Conservation (phyloP, 176 grass and related monocot genomes). For the Chloris gayana region DNA sequence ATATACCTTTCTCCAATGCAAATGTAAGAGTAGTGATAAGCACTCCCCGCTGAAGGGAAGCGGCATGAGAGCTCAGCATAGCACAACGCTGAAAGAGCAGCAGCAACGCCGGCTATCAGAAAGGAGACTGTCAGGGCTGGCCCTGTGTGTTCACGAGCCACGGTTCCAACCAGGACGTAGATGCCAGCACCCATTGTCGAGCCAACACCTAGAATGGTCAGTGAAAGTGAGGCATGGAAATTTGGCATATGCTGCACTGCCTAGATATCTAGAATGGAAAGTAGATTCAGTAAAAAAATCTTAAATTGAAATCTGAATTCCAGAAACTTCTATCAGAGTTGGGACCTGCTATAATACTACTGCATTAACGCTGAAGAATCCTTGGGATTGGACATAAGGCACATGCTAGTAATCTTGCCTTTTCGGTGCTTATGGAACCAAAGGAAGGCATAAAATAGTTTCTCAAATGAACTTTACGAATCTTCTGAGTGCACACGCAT, state of each 20-base stretch:
- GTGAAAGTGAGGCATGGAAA: slow-evolving; percentile 20
- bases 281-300: neutral
- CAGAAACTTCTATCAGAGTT: neutral
- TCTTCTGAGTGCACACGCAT: neutral
- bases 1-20: slow-evolving; percentile 92
- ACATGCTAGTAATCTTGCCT: neutral
- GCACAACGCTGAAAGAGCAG: slow-evolving; percentile 81
- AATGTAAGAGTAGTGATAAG: slow-evolving; percentile 92
- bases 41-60: slow-evolving; percentile 88
- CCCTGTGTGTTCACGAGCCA: slow-evolving; percentile 83
- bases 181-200: slow-evolving; percentile 83
- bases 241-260: neutral
- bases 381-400: neutral
- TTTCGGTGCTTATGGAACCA: neutral
- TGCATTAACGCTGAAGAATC: slow-evolving; percentile 1
- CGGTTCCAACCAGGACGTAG: slow-evolving; percentile 89
- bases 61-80: slow-evolving; percentile 91
- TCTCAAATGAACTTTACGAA: neutral
- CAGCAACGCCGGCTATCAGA: slow-evolving; percentile 77
- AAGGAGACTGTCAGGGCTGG: slow-evolving; percentile 80
- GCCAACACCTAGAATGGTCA: slow-evolving; percentile 58
- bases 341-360: too few species aligned
- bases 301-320: neutral
- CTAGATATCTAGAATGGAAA: neutral
- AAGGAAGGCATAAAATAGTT: neutral